phyloP scores from a whole-genome alignment of 495 filamentous ascomycete genomes.

The Penicillium pancosmium region DNA sequence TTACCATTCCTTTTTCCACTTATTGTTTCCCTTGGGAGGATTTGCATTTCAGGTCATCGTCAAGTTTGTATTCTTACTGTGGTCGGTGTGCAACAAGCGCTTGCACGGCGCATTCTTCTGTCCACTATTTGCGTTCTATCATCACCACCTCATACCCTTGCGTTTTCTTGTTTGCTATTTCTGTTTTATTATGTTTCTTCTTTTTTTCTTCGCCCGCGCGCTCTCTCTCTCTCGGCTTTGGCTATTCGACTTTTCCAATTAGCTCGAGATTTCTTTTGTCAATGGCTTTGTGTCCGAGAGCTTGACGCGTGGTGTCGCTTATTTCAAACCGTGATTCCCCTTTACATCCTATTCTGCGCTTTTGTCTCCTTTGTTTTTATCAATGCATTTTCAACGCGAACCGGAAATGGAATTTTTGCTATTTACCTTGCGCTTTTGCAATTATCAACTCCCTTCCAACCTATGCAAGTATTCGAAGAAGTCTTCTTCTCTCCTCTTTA shows the following conservation, averaged over 20 bases:
- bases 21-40: constrained; percentile 37
- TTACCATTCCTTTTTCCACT: constrained; percentile 25
- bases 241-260: neutral
- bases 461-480: constrained; percentile 26
- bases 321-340: constrained; percentile 34
- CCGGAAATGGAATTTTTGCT: constrained; percentile 32
- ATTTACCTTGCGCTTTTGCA: constrained; percentile 23
- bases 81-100: constrained; percentile 24
- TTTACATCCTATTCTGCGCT: constrained; percentile 24
- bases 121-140: constrained; percentile 34
- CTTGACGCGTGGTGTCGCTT: constrained; percentile 5
- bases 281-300: constrained; percentile 1
- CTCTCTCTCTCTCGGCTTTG: constrained; percentile 3
- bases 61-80: constrained; percentile 37
- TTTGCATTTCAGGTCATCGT: constrained; percentile 42
- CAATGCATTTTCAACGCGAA: constrained; percentile 33
- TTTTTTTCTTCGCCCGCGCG: constrained; percentile 14
- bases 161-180: constrained; percentile 17
- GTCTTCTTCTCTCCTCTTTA: constrained; percentile 6
- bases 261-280: neutral
- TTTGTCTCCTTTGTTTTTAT: constrained; percentile 18
- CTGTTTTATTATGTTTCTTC: constrained; percentile 17
- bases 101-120: constrained; percentile 28
- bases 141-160: constrained; percentile 35
- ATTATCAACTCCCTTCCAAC: constrained; percentile 9